These are phyloP conservation scores for Epipyxis sp. DNA, from an alignment of 108 stramenopile genomes.

Conservation along the genomic window DNA sequence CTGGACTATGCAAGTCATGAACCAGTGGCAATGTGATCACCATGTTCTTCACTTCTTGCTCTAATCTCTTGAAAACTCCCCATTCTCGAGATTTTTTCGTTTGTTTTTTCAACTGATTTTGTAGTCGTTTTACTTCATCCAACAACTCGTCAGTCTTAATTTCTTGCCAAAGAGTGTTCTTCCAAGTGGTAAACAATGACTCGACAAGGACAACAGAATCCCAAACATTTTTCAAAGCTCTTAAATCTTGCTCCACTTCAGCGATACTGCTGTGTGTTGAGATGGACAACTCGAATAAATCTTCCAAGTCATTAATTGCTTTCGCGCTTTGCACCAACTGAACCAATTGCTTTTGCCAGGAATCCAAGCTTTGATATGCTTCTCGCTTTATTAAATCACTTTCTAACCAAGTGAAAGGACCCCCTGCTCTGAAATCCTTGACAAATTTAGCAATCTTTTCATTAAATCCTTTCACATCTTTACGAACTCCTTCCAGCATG, in stretches of 20 bases:
- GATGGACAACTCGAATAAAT: constrained; percentile 45
- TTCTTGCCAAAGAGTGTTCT: constrained; percentile 33
- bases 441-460: constrained; percentile 1
- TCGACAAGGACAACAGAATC: constrained; percentile 32
- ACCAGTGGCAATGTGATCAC: constrained; percentile 39
- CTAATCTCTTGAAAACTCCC: constrained; percentile 37
- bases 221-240: constrained; percentile 39
- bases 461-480: constrained; percentile 34
- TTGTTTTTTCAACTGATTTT: constrained; percentile 33
- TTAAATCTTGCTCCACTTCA: constrained; percentile 33
- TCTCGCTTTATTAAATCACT: background rate
- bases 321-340: constrained; percentile 23
- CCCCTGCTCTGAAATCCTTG: constrained; percentile 31
- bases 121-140: constrained; percentile 36
- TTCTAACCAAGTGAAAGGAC: constrained; percentile 38
- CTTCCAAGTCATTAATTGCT: constrained; percentile 40
- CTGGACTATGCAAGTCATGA: constrained; percentile 45
- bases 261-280: background rate
- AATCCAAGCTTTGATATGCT: constrained; percentile 41
- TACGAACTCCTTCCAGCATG: constrained; percentile 41
- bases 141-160: constrained; percentile 46
- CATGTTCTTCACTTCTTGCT: constrained; percentile 41
- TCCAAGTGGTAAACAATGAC: constrained; percentile 40
- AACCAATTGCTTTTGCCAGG: background rate
- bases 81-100: constrained; percentile 26